Percentiles rank a stretch among this genome's conserved stretches.
These are phyloP conservation scores for Clitopilus passeckerianus DNA, from an alignment of 768 basidiomycete genomes.

Conservation along the genomic window DNA sequence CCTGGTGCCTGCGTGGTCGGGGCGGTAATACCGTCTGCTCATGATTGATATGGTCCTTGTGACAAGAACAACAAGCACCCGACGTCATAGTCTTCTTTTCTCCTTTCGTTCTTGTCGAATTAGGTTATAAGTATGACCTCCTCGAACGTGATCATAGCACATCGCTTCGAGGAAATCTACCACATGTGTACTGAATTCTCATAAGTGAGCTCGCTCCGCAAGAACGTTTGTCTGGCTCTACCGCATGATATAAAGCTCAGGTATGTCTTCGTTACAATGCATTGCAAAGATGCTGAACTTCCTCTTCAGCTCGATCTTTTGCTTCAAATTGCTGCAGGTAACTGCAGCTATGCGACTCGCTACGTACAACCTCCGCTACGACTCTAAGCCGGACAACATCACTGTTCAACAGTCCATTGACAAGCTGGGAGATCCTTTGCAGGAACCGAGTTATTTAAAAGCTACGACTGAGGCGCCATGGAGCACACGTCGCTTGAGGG, in stretches of 20 bases:
- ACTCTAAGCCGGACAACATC: constrained; percentile 45
- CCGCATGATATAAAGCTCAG: neutral
- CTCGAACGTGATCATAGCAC: too few relatives aligned
- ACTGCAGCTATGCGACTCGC: constrained; percentile 27
- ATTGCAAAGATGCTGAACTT: neutral
- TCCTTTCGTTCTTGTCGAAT: too few relatives aligned
- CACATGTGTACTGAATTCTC: neutral
- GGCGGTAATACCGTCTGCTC: too few relatives aligned
- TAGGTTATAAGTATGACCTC: too few relatives aligned
- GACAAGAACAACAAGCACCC: too few relatives aligned
- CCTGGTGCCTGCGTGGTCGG: too few relatives aligned
- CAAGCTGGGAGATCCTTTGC: constrained; percentile 35
- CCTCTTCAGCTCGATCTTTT: neutral
- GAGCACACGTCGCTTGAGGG: constrained; percentile 44
- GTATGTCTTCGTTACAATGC: neutral
- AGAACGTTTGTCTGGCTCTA: neutral
- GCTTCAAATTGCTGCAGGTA: neutral
- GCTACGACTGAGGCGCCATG: constrained; percentile 44
- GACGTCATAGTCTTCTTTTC: too few relatives aligned
- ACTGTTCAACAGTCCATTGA: constrained; percentile 41
- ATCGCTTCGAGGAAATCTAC: too few relatives aligned
- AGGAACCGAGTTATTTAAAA: constrained; percentile 23
- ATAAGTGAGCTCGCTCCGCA: neutral
- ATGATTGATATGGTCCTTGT: too few relatives aligned
- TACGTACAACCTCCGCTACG: constrained; percentile 52